These are phyloP conservation scores for Boehmeria nivea DNA, from an alignment of 306 rosid species.

Conservation along the genomic window DNA sequence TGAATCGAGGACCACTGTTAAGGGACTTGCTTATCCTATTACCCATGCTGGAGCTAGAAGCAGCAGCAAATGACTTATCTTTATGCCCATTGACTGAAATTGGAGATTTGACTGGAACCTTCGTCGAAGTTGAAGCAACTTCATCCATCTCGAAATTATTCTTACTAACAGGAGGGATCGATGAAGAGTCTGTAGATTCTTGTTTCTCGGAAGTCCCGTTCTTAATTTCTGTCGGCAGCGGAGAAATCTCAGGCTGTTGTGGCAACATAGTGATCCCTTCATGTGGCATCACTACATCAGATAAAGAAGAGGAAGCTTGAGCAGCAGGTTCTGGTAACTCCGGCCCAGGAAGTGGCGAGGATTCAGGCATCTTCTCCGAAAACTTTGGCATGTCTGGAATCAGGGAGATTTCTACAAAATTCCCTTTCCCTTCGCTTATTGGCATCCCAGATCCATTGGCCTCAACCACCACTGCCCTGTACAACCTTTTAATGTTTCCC, in stretches of 20 bases:
- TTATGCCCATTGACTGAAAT: conserved; percentile 35
- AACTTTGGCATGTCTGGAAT: conserved; percentile 66
- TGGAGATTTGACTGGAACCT: conserved; percentile 32
- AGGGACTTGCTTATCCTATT: conserved; percentile 49
- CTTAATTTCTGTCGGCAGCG: conserved; percentile 36
- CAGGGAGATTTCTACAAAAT: conserved; percentile 69
- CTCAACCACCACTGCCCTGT: conserved; percentile 68
- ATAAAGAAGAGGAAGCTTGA: conserved; percentile 28
- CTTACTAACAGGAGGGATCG: too few species aligned
- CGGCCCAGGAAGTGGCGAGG: conserved; percentile 19
- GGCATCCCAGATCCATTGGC: conserved; percentile 38
- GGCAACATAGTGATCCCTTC: conserved; percentile 16
- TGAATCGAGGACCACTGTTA: conserved; percentile 45
- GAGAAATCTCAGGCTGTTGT: conserved; percentile 42
- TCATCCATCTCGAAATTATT: conserved; percentile 27
- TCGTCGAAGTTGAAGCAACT: conserved; percentile 32
- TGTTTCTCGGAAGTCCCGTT: conserved; percentile 31
- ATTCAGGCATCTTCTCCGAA: conserved; percentile 34
- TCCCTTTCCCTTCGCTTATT: conserved; percentile 50
- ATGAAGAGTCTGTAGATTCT: conserved; percentile 29
- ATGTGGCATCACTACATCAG: conserved; percentile 23
- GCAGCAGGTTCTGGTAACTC: conserved; percentile 29
- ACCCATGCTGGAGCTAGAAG: conserved; percentile 42
- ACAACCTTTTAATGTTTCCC: conserved; percentile 75
- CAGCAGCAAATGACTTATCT: conserved; percentile 27